phyloP scores from a whole-genome alignment of 2,329 filamentous ascomycete species.

The Ilyonectria mors-panacis region DNA sequence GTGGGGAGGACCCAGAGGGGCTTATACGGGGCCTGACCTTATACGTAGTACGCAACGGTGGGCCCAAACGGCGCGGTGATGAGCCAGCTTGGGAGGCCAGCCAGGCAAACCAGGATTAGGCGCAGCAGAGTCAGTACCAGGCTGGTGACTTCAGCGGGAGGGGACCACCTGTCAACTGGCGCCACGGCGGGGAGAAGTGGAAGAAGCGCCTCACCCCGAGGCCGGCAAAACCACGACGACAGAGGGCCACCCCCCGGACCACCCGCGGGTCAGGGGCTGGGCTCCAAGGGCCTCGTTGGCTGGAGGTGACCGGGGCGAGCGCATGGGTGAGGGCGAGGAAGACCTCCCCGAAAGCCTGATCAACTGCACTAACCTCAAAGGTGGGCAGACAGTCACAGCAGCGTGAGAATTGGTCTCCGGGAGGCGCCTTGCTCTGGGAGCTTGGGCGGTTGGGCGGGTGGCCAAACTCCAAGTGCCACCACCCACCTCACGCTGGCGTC shows the following conservation, averaged over 20 bases:
- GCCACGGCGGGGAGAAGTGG: slow-evolving; percentile 45
- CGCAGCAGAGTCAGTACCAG: slow-evolving; percentile 31
- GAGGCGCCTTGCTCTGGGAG: slow-evolving; percentile 27
- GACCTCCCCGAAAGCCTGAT: slow-evolving; percentile 34
- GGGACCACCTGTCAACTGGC: slow-evolving; percentile 48
- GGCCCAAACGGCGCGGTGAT: slow-evolving; percentile 34
- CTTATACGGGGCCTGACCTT: slow-evolving; percentile 47
- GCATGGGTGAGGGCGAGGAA: slow-evolving; percentile 25
- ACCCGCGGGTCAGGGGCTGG: slow-evolving; percentile 30
- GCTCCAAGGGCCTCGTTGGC: slow-evolving; percentile 35
- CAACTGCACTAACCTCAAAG: slow-evolving; percentile 30
- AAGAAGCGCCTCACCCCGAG: slow-evolving; percentile 44
- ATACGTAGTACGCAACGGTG: slow-evolving; percentile 44
- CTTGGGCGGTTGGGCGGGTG: slow-evolving; percentile 19
- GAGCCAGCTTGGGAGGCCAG: slow-evolving; percentile 25
- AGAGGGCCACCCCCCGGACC: slow-evolving; percentile 35
- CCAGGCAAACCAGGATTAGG: slow-evolving; percentile 10
- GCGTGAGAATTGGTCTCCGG: slow-evolving; percentile 33
- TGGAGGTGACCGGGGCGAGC: slow-evolving; percentile 23
- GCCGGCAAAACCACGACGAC: slow-evolving; percentile 34
- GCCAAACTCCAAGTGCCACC: slow-evolving; percentile 16
- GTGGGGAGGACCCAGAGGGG: slow-evolving; percentile 40
- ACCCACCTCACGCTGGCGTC: slow-evolving; percentile 13
- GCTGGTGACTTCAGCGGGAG: slow-evolving; percentile 38
- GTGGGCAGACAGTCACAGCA: slow-evolving; percentile 41